Evolutionary conservation across 1,139 yeast genomes (phyloP).

Genomic region (Pichia kudriavzevii): DNA sequence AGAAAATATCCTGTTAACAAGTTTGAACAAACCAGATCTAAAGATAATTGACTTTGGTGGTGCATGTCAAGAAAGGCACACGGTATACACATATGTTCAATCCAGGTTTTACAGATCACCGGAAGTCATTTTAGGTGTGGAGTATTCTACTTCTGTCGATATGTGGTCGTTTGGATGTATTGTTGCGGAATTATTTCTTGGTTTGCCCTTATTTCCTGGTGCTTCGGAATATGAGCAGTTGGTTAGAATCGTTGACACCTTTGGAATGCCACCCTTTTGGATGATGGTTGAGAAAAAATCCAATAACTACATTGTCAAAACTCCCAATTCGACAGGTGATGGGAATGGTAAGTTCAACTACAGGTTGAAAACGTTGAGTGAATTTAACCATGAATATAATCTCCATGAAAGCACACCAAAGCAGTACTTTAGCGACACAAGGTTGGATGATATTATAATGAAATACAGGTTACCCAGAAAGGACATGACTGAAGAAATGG

Average conservation of each 20-base stretch:
- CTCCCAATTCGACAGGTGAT: slow-evolving; percentile 13
- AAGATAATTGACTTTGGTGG: slow-evolving; percentile 96
- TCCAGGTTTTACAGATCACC: slow-evolving; percentile 95
- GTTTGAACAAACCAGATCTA: slow-evolving; percentile 79
- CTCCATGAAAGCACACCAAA: slow-evolving; percentile 72
- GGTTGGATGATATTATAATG: slow-evolving; percentile 65
- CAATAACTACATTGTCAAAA: slow-evolving; percentile 55
- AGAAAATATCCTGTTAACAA: slow-evolving; percentile 77
- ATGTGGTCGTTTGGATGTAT: slow-evolving; percentile 99
- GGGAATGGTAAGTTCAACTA: slow-evolving; percentile 30
- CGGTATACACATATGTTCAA: slow-evolving; percentile 89
- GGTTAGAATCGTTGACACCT: slow-evolving; percentile 70
- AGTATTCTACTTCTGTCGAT: slow-evolving; percentile 86
- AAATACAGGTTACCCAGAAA: slow-evolving; percentile 68
- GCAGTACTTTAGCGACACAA: slow-evolving; percentile 72
- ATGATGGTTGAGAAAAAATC: slow-evolving; percentile 93
- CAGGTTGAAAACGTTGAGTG: slow-evolving; percentile 48
- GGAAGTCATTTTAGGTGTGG: slow-evolving; percentile 85
- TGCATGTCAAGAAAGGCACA: slow-evolving; percentile 88
- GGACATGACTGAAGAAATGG: slow-evolving; percentile 50
- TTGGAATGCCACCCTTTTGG: slow-evolving; percentile 89
- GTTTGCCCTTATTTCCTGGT: slow-evolving; percentile 93
- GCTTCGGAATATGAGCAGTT: slow-evolving; percentile 89
- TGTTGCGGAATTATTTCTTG: slow-evolving; percentile 85
- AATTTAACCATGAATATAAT: slow-evolving; percentile 49